Base-by-base conservation (phyloP, 2,329 filamentous ascomycete genomes). In the Microsporum audouinii region DNA sequence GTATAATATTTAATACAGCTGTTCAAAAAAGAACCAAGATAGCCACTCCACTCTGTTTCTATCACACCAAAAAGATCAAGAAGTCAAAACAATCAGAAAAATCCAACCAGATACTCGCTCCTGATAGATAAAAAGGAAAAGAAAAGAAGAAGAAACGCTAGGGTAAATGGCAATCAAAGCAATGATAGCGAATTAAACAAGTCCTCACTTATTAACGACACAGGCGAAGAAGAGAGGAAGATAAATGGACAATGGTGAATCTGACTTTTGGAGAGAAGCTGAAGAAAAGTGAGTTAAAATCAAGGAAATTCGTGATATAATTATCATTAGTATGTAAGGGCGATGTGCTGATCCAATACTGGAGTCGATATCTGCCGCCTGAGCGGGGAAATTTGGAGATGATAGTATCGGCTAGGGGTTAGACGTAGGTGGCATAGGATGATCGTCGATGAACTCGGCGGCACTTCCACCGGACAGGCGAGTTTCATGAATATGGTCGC, bases 401-500 rank as follows among this genome's bases (percentile, higher is more conserved):
- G 43, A 17, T 41, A 2, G 39, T 47, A 23, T 43, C n/a, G 17
- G 39, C 5, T n/a, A 14, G 14, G 39, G n/a, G 17, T 12, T 5
- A 6, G 39, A 43, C 4, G 39, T 43, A 43, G 39, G 39, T 43
- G 63, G 39, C 38, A 60, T 45, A 53, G 41, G 27, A 23, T 47
- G 43, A 12, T 47, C 43, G 6, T 17, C 43, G 23, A 53, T 41
- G 5, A 57, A 29, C n/a, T 57, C 55, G 7, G 77, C 77, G 12
- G 73, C 68, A 60, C 75, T 78, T 8, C 76, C 76, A 5, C 66
- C 41, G 72, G 69, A 64, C 71, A 74, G 29, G 71, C 69, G 57
- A n/a, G 57, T 34, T 31, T 76, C 72, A 60, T 77, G 75, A 38
- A 80, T 79, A 62, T 78, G 75, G 57, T 80, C 78, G 59, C 73